Evolutionary conservation across 2,329 filamentous ascomycete species (phyloP).

Genomic region (Ascochyta clinopodiicola): DNA sequence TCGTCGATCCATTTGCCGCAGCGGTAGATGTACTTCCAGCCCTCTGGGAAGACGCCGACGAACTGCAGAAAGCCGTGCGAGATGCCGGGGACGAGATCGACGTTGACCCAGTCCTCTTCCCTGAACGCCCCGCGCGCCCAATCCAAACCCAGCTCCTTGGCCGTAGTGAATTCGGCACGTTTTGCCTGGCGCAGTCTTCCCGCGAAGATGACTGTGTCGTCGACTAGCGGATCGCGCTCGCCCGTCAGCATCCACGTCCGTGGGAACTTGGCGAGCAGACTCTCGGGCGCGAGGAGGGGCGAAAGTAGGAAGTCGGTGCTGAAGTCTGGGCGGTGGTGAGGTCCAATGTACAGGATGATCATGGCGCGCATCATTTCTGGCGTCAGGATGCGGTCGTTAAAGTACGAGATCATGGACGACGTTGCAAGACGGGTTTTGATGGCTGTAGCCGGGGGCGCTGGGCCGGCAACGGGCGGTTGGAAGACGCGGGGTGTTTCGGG

Average conservation of each 20-base stretch:
- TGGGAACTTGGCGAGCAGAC: conserved; percentile 82
- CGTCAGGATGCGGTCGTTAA: conserved; percentile 91
- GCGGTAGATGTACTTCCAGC: conserved; percentile 84
- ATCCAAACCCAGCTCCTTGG: conserved; percentile 62
- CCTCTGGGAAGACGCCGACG: conserved; percentile 83
- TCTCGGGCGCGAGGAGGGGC: conserved; percentile 86
- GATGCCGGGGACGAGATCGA: conserved; percentile 84
- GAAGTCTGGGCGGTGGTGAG: conserved; percentile 92
- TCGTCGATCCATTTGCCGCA: conserved; percentile 83
- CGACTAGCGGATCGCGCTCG: conserved; percentile 92
- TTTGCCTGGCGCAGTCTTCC: conserved; percentile 85
- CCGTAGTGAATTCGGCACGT: conserved; percentile 61
- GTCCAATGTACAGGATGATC: conserved; percentile 97
- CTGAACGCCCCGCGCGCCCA: conserved; percentile 65
- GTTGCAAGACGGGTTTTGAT: conserved; percentile 89
- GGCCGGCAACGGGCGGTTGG: conserved; percentile 30
- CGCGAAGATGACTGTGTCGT: conserved; percentile 96
- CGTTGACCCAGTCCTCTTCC: conserved; percentile 78
- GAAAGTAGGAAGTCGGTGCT: conserved; percentile 88
- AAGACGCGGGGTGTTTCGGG: conserved; percentile 27
- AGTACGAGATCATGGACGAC: conserved; percentile 97
- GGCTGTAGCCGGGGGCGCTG: conserved; percentile 52
- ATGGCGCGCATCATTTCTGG: conserved; percentile 99
- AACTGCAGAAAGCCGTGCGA: conserved; percentile 96
- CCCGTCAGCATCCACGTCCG: conserved; percentile 95